These are phyloP conservation scores for Oropetium thomaeum DNA, from an alignment of 176 grass and related monocot genomes.

Conservation along the genomic window DNA sequence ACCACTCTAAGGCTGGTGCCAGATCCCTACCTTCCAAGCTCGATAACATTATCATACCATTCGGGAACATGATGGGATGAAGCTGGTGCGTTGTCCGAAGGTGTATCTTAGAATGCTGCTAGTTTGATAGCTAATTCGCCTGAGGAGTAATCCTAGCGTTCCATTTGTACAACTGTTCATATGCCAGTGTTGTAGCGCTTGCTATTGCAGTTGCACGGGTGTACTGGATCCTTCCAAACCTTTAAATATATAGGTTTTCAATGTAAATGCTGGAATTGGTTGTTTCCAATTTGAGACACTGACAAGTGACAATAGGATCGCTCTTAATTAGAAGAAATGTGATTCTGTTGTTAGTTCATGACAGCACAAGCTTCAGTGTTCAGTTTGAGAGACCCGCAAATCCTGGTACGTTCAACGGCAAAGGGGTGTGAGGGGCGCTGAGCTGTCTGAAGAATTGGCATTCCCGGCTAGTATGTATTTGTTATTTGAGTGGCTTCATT, in stretches of 20 bases:
- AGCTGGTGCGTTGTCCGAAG: not conserved
- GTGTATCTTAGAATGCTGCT: not conserved
- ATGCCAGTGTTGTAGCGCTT: not conserved
- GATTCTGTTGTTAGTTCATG: not conserved
- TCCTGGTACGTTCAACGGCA: no score
- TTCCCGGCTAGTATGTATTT: slow-evolving; percentile 79
- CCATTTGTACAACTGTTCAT: not conserved
- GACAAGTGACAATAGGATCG: not conserved
- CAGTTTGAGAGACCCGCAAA: no score
- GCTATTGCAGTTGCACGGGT: not conserved
- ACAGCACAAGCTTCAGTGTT: no score
- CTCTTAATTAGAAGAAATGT: not conserved
- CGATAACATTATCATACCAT: slow-evolving; percentile 81
- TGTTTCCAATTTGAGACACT: not conserved
- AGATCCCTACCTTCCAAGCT: slow-evolving; percentile 47
- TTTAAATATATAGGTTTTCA: not conserved
- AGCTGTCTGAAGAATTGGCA: slow-evolving; percentile 67
- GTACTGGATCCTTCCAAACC: not conserved
- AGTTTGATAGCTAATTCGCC: not conserved
- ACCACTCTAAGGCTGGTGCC: slow-evolving; percentile 33
- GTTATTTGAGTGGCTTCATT: slow-evolving; percentile 92
- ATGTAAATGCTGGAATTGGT: not conserved
- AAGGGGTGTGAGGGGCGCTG: slow-evolving; percentile 82
- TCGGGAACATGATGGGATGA: slow-evolving; percentile 60
- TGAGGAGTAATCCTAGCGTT: not conserved